phyloP scores from a whole-genome alignment of 1,139 yeast genomes.

The Taphrina wiesneri region DNA sequence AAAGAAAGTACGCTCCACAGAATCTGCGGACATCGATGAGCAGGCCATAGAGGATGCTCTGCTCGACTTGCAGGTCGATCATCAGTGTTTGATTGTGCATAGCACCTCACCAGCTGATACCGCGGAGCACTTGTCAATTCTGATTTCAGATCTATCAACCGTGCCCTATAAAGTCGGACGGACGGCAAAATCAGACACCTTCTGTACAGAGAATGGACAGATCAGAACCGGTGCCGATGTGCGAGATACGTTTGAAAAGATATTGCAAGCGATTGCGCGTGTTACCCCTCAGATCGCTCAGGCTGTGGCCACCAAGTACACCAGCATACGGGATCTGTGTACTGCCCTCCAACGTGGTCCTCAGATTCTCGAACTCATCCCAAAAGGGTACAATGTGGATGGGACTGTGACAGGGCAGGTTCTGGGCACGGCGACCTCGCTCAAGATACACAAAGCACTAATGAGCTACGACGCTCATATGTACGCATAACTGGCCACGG shows the following conservation, averaged over 20 bases:
- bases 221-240: conserved; percentile 37
- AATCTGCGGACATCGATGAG: conserved; percentile 15
- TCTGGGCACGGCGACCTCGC: conserved; percentile 6
- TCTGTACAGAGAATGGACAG: conserved; percentile 40
- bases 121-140: conserved; percentile 38
- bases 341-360: conserved; percentile 15
- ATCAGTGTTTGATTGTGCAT: conserved; percentile 37
- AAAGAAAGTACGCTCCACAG: not conserved
- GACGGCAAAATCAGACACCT: conserved; percentile 27
- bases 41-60: conserved; percentile 38
- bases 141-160: conserved; percentile 39
- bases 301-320: conserved; percentile 35
- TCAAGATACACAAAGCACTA: conserved; percentile 5
- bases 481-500: not conserved
- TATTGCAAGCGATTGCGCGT: conserved; percentile 36
- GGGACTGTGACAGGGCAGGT: conserved; percentile 26
- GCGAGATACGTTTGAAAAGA: conserved; percentile 37
- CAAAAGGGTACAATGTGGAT: conserved; percentile 21
- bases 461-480: conserved; percentile 1
- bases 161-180: conserved; percentile 39
- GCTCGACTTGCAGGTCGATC: conserved; percentile 36
- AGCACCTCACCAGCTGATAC: conserved; percentile 37
- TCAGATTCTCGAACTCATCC: conserved; percentile 3
- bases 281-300: conserved; percentile 39
- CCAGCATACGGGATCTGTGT: conserved; percentile 13